Conservation (phyloP, 345 rosid genomes). For the Gossypioides kirkii region DNA sequence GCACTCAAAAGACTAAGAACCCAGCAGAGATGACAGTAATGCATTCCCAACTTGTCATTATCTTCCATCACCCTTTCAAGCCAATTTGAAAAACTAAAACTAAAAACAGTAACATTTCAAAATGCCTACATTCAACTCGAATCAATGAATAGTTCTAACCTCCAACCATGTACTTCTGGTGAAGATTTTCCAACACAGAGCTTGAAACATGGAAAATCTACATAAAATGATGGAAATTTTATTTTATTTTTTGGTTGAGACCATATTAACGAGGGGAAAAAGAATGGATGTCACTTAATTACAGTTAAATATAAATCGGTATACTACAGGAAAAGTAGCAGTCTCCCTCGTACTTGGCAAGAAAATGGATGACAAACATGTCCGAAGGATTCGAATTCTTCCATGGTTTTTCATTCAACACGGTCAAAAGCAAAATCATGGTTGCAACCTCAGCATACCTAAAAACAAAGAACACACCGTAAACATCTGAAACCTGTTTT, state of each 20-base stretch:
- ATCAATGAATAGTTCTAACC: not conserved
- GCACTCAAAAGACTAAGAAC: too few species aligned
- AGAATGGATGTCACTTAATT: not conserved
- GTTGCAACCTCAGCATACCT: constrained; percentile 20
- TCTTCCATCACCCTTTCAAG: not conserved
- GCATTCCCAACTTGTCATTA: not conserved
- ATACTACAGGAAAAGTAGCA: not conserved
- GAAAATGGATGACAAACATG: not conserved
- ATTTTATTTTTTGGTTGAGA: not conserved
- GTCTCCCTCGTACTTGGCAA: not conserved
- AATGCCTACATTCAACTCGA: not conserved
- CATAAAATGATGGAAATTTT: not conserved
- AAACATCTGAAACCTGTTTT: not conserved
- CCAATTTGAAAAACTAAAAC: not conserved
- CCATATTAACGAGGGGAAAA: not conserved
- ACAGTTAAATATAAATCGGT: not conserved
- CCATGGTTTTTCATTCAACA: constrained; percentile 11
- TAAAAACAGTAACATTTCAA: not conserved
- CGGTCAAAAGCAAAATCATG: not conserved
- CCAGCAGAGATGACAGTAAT: too few species aligned
- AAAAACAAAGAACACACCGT: constrained; percentile 8
- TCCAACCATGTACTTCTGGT: not conserved
- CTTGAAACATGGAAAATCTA: not conserved
- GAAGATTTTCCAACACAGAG: not conserved
- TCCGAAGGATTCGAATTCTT: constrained; percentile 8